Evolutionary conservation across 139 green algal genomes (phyloP), one percentile per base, ranked within the genome.

Genomic region (Chlorokybus atmophyticus): DNA sequence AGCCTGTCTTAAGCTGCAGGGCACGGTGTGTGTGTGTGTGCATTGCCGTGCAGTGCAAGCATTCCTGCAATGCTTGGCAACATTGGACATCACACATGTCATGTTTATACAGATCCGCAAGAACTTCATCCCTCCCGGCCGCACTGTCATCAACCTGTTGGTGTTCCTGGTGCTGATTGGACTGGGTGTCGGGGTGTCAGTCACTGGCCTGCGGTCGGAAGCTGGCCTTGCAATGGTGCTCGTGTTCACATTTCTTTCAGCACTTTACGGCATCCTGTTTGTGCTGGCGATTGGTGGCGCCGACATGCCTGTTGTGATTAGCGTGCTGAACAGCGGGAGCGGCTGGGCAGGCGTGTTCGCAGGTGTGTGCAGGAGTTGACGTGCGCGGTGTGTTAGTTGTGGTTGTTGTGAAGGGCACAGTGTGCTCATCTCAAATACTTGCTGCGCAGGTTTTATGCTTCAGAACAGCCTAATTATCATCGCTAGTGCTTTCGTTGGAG

Each of bases 291-390:
- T 70, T 44, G 62, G 62, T 14, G 62, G 62, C 10, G 62, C 62
- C 4, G 62, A 70, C 32, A 70, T 70, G 62, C 62, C 62, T 2
- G 62, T 70, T 14, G 40, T 70, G 28, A 67, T 70, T 48, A 51
- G 55, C 3, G 3, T 70, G 25, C 57, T 70, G 19, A 70, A 70
- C 62, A 41, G 10, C 2, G 52, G 42, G 28, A 50, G 23, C 6
- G 62, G 62, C 7, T 67, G 39, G 32, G 55, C 62, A 4, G 23
- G 32, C 5, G 69, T n/a, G 29, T 32, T 21, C 10, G 47, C 30
- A 7, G n/a, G n/a, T n/a, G n/a, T n/a, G n/a, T n/a, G n/a, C n/a
- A n/a, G n/a, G n/a, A n/a, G n/a, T n/a, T n/a, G n/a, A n/a, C n/a
- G n/a, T n/a, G n/a, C n/a, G n/a, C n/a, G n/a, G n/a, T n/a, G n/a